Conservation (phyloP, 331 rosid species). For the Spiraea crenata region DNA sequence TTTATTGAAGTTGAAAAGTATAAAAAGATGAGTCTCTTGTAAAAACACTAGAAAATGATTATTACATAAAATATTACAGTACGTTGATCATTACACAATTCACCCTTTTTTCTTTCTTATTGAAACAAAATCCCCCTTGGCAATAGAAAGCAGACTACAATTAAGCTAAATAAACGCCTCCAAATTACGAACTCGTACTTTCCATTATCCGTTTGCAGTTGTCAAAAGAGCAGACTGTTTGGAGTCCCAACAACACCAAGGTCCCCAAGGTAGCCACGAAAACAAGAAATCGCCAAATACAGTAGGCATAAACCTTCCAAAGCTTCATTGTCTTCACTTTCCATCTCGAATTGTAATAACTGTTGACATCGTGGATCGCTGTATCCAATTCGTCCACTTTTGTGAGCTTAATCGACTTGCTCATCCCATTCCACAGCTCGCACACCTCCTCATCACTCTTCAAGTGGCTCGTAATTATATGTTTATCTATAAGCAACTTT, state of each 20-base stretch:
- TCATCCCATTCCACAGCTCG: conserved; percentile 69
- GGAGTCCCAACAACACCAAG: conserved; percentile 56
- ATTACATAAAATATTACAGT: too few species aligned
- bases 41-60: too few species aligned
- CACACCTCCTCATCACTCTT: conserved; percentile 68
- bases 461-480: conserved; percentile 55
- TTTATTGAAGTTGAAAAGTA: too few species aligned
- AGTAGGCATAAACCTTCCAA: conserved; percentile 44
- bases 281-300: conserved; percentile 58
- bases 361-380: conserved; percentile 70
- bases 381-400: conserved; percentile 61
- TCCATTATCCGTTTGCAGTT: conserved; percentile 33
- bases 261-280: conserved; percentile 48
- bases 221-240: conserved; percentile 66
- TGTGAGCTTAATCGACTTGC: conserved; percentile 56
- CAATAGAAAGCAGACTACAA: too few species aligned
- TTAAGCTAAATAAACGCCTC: too few species aligned
- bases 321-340: conserved; percentile 47
- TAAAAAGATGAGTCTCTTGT: too few species aligned
- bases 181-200: too few species aligned
- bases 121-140: too few species aligned
- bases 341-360: conserved; percentile 49
- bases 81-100: too few species aligned
- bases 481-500: conserved; percentile 47
- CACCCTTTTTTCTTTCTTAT: too few species aligned